Percentiles rank a stretch among this genome's conserved stretches.
These are phyloP conservation scores for Geotrichum fermentans DNA, from an alignment of 1,139 yeast species.

Conservation along the genomic window DNA sequence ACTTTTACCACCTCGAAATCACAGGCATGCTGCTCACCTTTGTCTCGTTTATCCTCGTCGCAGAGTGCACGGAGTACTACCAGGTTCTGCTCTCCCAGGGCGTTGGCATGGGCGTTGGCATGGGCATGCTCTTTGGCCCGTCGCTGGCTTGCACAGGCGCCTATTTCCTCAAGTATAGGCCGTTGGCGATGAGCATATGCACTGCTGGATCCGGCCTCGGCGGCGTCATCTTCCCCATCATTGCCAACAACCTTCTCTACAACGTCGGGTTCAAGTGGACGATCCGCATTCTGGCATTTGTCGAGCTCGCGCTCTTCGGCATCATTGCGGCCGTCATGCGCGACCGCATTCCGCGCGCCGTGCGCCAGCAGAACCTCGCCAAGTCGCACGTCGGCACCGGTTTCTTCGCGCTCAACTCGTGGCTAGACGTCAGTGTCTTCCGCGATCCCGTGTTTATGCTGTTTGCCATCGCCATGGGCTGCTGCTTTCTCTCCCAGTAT, in stretches of 20 bases:
- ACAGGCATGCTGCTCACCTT: conserved; percentile 47
- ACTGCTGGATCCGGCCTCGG: conserved; percentile 58
- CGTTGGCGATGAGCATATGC: conserved; percentile 51
- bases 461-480: conserved; percentile 13
- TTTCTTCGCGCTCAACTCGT: conserved; percentile 13
- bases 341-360: conserved; percentile 9
- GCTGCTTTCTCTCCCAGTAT: conserved; percentile 16
- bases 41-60: conserved; percentile 47
- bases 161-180: conserved; percentile 44
- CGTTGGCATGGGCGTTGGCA: conserved; percentile 46
- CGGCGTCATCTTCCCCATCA: conserved; percentile 49
- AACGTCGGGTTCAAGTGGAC: conserved; percentile 48
- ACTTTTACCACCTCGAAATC: conserved; percentile 26
- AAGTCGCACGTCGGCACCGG: neutral
- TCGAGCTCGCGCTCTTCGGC: conserved; percentile 3
- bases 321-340: conserved; percentile 4
- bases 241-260: conserved; percentile 35
- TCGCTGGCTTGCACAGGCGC: conserved; percentile 9
- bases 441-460: conserved; percentile 17
- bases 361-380: conserved; percentile 8
- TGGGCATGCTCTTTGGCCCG: conserved; percentile 16
- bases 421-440: conserved; percentile 16
- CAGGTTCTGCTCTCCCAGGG: conserved; percentile 53
- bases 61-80: conserved; percentile 44
- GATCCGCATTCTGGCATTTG: conserved; percentile 39